Percentiles rank a stretch among this genome's conserved stretches.
Evolutionary conservation across 257 asterid species (phyloP).

Genomic region (Solanum etuberosum): DNA sequence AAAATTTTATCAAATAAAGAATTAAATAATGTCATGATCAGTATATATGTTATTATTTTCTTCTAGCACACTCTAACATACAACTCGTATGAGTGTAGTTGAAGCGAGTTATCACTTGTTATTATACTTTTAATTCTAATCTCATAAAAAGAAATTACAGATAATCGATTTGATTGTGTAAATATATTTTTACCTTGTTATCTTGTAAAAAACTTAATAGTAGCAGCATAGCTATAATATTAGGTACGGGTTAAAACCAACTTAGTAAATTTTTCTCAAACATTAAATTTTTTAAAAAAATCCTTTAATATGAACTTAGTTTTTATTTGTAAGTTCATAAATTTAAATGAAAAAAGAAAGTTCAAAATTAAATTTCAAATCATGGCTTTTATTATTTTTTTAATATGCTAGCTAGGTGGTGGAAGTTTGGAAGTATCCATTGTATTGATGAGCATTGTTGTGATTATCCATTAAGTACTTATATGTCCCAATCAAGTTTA

Average conservation of each 20-base stretch:
- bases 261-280: not conserved
- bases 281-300: not conserved
- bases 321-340: too few relatives aligned
- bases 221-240: not conserved
- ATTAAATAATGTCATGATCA: too few relatives aligned
- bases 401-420: not conserved
- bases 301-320: not conserved
- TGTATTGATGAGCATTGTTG: not conserved
- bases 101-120: not conserved
- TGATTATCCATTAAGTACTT: not conserved
- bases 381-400: not conserved
- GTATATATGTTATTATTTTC: not conserved
- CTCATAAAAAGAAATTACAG: not conserved
- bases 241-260: not conserved
- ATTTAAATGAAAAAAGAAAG: not conserved
- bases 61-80: too few relatives aligned
- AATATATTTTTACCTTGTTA: not conserved
- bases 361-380: not conserved
- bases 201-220: not conserved
- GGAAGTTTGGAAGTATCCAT: not conserved
- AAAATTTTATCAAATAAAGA: too few relatives aligned
- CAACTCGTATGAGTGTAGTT: not conserved
- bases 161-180: not conserved
- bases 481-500: not conserved
- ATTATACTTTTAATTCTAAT: not conserved